Base-by-base conservation (phyloP, 2,329 filamentous ascomycete genomes). In the Diplodia sapinea region DNA sequence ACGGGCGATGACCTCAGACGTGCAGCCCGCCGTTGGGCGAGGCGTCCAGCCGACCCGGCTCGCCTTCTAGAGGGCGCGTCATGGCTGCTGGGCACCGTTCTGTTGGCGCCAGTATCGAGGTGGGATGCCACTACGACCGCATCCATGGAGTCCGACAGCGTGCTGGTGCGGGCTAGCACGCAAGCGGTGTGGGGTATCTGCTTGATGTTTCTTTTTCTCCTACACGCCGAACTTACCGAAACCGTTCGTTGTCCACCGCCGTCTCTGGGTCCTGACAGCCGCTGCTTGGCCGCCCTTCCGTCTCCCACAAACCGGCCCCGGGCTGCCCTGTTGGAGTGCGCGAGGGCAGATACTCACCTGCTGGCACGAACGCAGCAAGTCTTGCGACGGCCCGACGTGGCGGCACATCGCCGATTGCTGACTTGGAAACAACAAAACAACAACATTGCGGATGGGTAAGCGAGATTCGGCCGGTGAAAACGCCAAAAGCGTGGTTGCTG, bases 221-320 rank as follows among this genome's bases (percentile, higher is more conserved):
- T 62, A 17, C 11, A 51, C 26, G 23, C 59, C 59, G 59, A 51
- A 63, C 47, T 63, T 63, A 26, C 59, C 59, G 59, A 63, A 36
- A 20, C 59, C 43, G 43, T n/a, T 36, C 29, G 43, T 12, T 36
- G 47, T 63, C 47, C 47, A 63, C 47, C 26, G 47, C 59, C 2
- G 38, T 62, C 43, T 50, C 43, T n/a, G 26, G 23, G 36, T 9
- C 56, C 29, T 33, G 17, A 43, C 12, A 2, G 31, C 29, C 26
- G 47, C 47, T 26, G 59, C 36, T 51, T 7, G 2, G 23, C 15
- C 31, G n/a, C 31, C 43, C 8, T 33, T 4, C 8, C 31, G 17
- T 20, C 33, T 26, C 33, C 23, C 9, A 13, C 49, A 12, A 13
- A 8, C 33, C 54, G n/a, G 5, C 43, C 8, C 43, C 43, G 6